phyloP scores from a whole-genome alignment of 805 yeast genomes.

The Grigorovia yakushimaensis region DNA sequence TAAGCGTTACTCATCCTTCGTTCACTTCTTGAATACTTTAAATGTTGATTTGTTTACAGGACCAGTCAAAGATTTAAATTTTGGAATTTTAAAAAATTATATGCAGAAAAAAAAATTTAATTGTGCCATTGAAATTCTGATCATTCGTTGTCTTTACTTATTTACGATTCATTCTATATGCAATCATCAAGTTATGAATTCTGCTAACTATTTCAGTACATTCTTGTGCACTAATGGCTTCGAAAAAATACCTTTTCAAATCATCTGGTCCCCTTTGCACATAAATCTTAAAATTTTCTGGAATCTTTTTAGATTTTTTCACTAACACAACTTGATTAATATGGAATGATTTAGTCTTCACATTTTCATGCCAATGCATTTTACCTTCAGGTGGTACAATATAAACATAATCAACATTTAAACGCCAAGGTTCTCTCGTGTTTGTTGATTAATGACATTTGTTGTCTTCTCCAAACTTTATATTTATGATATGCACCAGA shows the following conservation, averaged over 20 bases:
- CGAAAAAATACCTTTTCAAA: conserved; percentile 78
- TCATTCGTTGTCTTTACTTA: conserved; percentile 8
- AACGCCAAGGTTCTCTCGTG: conserved; percentile 75
- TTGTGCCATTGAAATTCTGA: no score
- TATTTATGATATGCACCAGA: conserved; percentile 68
- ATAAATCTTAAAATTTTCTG: conserved; percentile 72
- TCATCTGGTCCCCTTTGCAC: conserved; percentile 53
- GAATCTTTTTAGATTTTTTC: conserved; percentile 68
- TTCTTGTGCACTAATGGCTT: conserved; percentile 52
- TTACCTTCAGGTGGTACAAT: conserved; percentile 75
- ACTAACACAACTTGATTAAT: conserved; percentile 64
- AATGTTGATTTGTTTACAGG: no score
- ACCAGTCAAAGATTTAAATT: no score
- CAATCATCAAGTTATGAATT: conserved; percentile 46
- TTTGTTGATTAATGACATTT: conserved; percentile 62
- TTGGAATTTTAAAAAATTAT: not conserved
- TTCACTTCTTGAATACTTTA: not conserved
- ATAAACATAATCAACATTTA: conserved; percentile 92
- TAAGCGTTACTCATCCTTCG: conserved; percentile 70
- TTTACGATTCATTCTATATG: conserved; percentile 38
- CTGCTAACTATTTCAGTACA: conserved; percentile 71
- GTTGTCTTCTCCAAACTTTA: conserved; percentile 83
- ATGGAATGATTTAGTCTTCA: conserved; percentile 82
- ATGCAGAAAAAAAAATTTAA: not conserved
- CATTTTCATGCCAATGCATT: conserved; percentile 57